Conservation (phyloP, 257 asterid species). For the Linaria vulgaris region DNA sequence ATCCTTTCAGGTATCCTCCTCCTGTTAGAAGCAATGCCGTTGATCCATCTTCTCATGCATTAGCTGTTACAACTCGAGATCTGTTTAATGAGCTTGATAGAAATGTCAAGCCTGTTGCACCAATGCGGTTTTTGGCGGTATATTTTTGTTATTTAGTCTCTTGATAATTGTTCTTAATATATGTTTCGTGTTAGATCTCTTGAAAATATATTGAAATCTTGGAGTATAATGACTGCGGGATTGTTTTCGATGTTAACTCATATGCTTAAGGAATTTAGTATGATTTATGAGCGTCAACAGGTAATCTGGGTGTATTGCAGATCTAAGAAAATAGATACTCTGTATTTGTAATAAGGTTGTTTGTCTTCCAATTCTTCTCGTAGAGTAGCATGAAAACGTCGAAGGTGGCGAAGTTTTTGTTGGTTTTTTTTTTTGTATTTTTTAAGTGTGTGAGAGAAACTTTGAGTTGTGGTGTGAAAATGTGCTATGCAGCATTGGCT, state of each 20-base stretch:
- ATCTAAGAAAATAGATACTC: background rate
- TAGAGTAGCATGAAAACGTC: background rate
- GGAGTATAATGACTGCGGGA: slow-evolving; percentile 13
- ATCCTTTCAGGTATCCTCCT: slow-evolving; percentile 66
- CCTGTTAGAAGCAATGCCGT: slow-evolving; percentile 59
- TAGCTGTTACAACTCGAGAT: slow-evolving; percentile 90
- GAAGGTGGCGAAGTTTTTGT: background rate
- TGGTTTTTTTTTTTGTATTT: background rate
- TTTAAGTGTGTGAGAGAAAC: background rate
- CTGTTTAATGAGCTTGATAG: slow-evolving; percentile 83
- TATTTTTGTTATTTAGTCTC: slow-evolving; percentile 23
- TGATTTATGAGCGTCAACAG: background rate
- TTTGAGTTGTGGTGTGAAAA: background rate
- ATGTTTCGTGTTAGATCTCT: slow-evolving; percentile 5
- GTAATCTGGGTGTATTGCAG: background rate
- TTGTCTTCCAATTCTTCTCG: slow-evolving; percentile 4
- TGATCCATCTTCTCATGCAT: slow-evolving; percentile 81
- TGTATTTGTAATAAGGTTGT: background rate
- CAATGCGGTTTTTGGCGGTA: slow-evolving; percentile 91
- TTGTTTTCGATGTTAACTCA: slow-evolving; percentile 3
- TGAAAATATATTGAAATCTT: slow-evolving; percentile 14
- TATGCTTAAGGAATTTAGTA: slow-evolving; percentile 5
- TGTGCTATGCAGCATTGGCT: background rate
- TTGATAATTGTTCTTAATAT: slow-evolving; percentile 6
- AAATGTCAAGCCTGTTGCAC: slow-evolving; percentile 92